Evolutionary conservation across 2,329 filamentous ascomycete species (phyloP), one percentile per base, ranked within the genome.

Genomic region (Colletotrichum sp.): DNA sequence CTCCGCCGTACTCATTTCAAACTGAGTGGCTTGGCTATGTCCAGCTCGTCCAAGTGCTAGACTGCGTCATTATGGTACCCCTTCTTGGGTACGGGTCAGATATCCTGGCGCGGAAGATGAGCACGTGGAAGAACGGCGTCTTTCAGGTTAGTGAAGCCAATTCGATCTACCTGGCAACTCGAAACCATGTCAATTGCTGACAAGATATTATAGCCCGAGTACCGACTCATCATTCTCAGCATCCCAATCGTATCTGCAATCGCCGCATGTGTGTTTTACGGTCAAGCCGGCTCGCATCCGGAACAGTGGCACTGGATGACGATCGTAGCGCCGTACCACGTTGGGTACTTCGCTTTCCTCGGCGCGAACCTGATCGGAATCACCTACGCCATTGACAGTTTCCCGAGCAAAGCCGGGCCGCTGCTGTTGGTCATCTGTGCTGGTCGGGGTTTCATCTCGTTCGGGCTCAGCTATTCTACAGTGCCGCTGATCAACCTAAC

Each of bases 221-320:
- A 79, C n/a, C 81, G 86, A 3, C 79, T 88, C 1, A 69, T 87
- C n/a, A 79, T 81, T 2, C 78, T 84, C 1, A 72, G 83, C 59
- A 69, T 87, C 24, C 86, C 87, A 0, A 80, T 87, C 8, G 71
- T 82, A 5, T 78, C 86, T 5, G 86, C 85, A 3, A 80, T 84
- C 2, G 77, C 86, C 18, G 83, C 83, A 0, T 80, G 83, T 5
- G 81, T 86, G 2, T 78, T 87, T 1, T 87, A 86, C 73, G 86
- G 86, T 1, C 78, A 81, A 26, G 85, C 81, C 2, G 86, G 81
- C 0, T 69, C 81, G 8, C 76, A 84, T 74, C 85, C 85, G 0
- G 77, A 80, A 5, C 65, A 81, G 1, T 80, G 77, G 70, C 55
- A 73, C 12, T 80, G 79, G 78, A 75, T 76, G 15, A 55, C 79